Conservation (phyloP, 1,284 basidiomycete genomes). For the Agaricales sp. region DNA sequence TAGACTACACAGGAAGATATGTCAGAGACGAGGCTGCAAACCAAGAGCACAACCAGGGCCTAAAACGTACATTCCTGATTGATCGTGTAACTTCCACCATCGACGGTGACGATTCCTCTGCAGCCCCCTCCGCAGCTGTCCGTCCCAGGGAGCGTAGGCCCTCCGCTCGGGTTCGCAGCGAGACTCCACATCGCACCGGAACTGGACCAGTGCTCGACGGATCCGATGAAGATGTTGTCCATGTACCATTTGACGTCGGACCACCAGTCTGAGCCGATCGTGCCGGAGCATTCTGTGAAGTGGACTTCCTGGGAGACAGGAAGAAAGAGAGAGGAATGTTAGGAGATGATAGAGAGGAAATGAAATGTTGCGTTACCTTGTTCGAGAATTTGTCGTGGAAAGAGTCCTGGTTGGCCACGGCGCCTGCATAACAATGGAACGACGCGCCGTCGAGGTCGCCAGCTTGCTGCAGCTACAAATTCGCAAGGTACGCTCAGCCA, state of each 20-base stretch:
- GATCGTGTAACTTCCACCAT: conserved; percentile 45
- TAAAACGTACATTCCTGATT: conserved; percentile 61
- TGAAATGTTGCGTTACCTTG: conserved; percentile 26
- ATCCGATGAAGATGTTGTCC: conserved; percentile 33
- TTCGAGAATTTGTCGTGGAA: conserved; percentile 33
- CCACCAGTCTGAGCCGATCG: conserved; percentile 27
- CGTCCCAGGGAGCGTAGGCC: conserved; percentile 54
- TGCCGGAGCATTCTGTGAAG: conserved; percentile 31
- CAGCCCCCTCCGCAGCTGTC: conserved; percentile 55
- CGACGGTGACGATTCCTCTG: conserved; percentile 56
- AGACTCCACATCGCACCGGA: conserved; percentile 64
- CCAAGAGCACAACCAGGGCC: too few species aligned
- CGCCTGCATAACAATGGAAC: conserved; percentile 46
- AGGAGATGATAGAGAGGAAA: not conserved
- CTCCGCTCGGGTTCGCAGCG: conserved; percentile 49
- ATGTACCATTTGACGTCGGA: conserved; percentile 49
- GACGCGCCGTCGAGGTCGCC: conserved; percentile 35
- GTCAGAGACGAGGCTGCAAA: too few species aligned
- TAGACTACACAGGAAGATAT: conserved; percentile 44
- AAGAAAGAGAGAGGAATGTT: not conserved
- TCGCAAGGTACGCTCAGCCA: too few species aligned
- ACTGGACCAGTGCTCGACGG: conserved; percentile 34
- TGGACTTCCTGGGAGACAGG: not conserved
- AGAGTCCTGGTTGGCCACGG: conserved; percentile 27
- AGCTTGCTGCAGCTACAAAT: conserved; percentile 29